A percentile compares a stretch with the other conserved stretches of the same genome.
Conservation (phyloP, 768 basidiomycete genomes). For the Coprinopsis strossmayeri region DNA sequence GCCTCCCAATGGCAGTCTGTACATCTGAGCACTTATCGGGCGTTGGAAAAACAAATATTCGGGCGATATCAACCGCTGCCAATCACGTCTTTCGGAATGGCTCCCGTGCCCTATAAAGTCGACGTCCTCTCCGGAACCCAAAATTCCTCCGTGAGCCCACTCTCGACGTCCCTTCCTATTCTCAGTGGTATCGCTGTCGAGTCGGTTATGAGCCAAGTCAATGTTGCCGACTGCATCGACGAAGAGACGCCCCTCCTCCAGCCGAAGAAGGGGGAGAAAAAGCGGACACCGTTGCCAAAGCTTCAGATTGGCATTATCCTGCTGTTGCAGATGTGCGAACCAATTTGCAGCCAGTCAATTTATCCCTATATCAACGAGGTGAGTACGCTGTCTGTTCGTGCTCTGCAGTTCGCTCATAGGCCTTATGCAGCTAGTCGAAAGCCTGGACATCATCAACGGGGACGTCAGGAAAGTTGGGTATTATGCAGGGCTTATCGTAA, state of each 20-base stretch:
- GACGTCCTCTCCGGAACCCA: too few relatives aligned
- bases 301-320: conserved; percentile 35
- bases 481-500: conserved; percentile 45
- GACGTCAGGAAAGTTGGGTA: conserved; percentile 48
- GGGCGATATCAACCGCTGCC: too few relatives aligned
- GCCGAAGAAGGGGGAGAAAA: not conserved
- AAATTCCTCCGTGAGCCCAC: too few relatives aligned
- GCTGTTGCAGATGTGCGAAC: conserved; percentile 37
- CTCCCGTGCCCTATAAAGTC: too few relatives aligned
- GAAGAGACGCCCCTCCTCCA: not conserved
- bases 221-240: too few relatives aligned
- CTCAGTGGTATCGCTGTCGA: too few relatives aligned
- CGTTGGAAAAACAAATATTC: too few relatives aligned
- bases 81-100: too few relatives aligned
- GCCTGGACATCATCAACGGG: conserved; percentile 41
- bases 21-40: too few relatives aligned
- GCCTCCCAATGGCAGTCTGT: too few relatives aligned
- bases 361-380: conserved; percentile 51
- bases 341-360: conserved; percentile 41
- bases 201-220: too few relatives aligned
- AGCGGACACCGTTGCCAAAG: conserved; percentile 2
- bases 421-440: conserved; percentile 34
- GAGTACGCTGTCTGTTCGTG: not conserved
- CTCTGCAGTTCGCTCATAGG: not conserved
- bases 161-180: too few relatives aligned